Evolutionary conservation across 1,139 yeast genomes (phyloP).

Genomic region (Sugiyamaella grinbergsii): DNA sequence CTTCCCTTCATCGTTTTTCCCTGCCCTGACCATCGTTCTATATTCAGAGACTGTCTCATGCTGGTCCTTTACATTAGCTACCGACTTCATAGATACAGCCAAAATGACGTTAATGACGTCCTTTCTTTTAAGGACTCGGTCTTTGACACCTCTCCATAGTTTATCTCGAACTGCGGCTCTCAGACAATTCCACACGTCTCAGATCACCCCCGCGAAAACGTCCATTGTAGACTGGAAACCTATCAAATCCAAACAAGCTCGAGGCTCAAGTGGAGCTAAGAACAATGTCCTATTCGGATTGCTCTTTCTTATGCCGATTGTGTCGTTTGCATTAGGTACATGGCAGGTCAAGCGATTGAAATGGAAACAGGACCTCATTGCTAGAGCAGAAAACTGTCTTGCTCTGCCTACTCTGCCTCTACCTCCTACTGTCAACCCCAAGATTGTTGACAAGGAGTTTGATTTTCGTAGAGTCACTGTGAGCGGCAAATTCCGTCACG

Average conservation of each 20-base stretch:
- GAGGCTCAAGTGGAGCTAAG: slow-evolving; percentile 48
- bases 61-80: no score
- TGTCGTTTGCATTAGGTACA: slow-evolving; percentile 82
- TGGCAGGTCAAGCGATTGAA: slow-evolving; percentile 88
- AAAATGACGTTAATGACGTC: background rate
- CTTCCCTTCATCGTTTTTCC: no score
- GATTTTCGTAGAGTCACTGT: slow-evolving; percentile 77
- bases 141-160: background rate
- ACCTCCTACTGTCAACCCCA: slow-evolving; percentile 51
- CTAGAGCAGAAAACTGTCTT: slow-evolving; percentile 77
- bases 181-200: background rate
- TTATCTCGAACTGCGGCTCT: background rate
- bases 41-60: no score
- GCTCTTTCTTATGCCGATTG: slow-evolving; percentile 76
- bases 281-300: slow-evolving; percentile 44
- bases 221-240: slow-evolving; percentile 87
- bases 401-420: slow-evolving; percentile 71
- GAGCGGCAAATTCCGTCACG: slow-evolving; percentile 78
- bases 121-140: background rate
- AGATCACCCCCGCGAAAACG: slow-evolving; percentile 50
- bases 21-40: background rate
- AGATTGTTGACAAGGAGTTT: slow-evolving; percentile 57
- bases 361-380: slow-evolving; percentile 88
- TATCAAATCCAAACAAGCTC: slow-evolving; percentile 55
- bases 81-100: background rate